Evolutionary conservation across 805 yeast genomes (phyloP), one percentile per base, ranked within the genome.

Genomic region (Scheffersomyces coipomensis): DNA sequence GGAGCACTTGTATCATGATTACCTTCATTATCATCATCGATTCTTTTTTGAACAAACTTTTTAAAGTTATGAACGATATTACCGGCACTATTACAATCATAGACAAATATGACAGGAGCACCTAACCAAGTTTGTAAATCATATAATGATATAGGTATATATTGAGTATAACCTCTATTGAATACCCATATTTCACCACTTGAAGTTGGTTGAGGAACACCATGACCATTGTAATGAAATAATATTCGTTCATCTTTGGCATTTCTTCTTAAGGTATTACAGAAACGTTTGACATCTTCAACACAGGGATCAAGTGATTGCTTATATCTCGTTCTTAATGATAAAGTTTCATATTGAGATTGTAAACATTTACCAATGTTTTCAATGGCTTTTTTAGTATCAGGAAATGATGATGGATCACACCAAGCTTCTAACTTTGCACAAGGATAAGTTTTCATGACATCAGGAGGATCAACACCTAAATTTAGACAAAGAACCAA

Each of bases 161-260:
- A 93, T 64, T 93, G 99, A 1, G 99, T 93, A 59, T 90, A 93
- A 1, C 96, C 96, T 49, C 97, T 72, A 61, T 93, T 93, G 68
- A 93, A 93, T 9, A 93, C 98, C 99, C 99, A 93, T 19, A 93
- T 88, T 56, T 93, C 99, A 18, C 99, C 99, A 33, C 90, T 80
- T 25, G 88, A 81, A 0, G 99, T 93, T 0, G 99, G 98, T 52
- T 88, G 88, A 0, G 99, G 99, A 1, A 93, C 99, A 18, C 99
- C 99, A 57, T 93, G 99, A 5, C 99, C 99, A 52, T 93, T 93
- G 60, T 93, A 93, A 59, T 93, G 98, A 60, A 93, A 91, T 38
- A 93, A 60, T 8, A 91, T 85, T 43, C 99, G 73, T 58, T 91
- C 98, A 45, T 91, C 97, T 55, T 90, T 88, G 2, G 97, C 95